A percentile compares a stretch with the other conserved stretches of the same genome.
Evolutionary conservation across 306 rosid species (phyloP).

Genomic region (Prunus kanzakura): DNA sequence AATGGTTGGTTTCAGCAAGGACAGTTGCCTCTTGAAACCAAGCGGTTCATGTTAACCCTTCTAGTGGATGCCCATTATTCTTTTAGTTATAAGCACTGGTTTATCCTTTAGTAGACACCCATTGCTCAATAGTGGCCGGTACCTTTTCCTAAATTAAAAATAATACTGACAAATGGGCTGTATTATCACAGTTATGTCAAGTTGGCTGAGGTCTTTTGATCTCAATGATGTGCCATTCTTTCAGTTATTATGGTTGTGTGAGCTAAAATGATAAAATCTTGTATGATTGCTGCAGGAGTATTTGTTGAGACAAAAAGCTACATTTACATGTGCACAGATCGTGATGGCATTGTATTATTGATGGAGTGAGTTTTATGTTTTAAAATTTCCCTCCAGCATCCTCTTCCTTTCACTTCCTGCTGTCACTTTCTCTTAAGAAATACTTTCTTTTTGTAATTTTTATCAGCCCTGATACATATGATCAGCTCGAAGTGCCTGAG

Average conservation of each 20-base stretch:
- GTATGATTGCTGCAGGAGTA: constrained; percentile 53
- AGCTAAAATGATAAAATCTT: constrained; percentile 9
- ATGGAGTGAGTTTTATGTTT: constrained; percentile 73
- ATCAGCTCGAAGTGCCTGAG: constrained; percentile 75
- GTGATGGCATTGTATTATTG: constrained; percentile 69
- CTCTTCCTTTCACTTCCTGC: background rate
- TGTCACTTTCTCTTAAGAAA: background rate
- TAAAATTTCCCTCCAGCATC: background rate
- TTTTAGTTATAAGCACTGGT: no score
- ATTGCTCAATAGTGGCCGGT: no score
- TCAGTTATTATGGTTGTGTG: constrained; percentile 11
- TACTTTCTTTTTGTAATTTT: constrained; percentile 28
- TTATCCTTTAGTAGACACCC: no score
- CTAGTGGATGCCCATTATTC: no score
- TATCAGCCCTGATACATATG: constrained; percentile 65
- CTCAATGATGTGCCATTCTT: no score
- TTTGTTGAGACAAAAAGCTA: constrained; percentile 56
- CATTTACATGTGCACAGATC: constrained; percentile 85
- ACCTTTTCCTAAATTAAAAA: no score
- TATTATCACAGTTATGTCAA: background rate
- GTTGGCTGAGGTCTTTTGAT: background rate
- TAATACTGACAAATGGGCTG: background rate
- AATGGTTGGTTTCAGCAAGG: no score
- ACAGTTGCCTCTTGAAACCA: no score
- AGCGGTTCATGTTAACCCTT: no score